phyloP scores from a whole-genome alignment of 2,329 filamentous ascomycete species.

The Penicillium sclerotiorum region DNA sequence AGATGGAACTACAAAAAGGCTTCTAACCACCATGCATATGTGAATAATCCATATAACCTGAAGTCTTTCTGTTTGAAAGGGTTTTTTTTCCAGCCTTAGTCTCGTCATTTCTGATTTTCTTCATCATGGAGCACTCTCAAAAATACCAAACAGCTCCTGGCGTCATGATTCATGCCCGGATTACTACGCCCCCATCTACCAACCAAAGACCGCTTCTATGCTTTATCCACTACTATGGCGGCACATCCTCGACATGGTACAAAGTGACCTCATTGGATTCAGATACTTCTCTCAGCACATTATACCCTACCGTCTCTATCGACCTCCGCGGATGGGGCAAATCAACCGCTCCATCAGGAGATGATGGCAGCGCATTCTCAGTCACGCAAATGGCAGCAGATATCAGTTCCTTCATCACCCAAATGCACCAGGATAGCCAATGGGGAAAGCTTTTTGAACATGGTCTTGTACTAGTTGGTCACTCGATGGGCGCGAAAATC shows the following conservation, averaged over 20 bases:
- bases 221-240: constrained; percentile 46
- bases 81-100: too few species aligned
- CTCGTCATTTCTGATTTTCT: too few species aligned
- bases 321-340: constrained; percentile 44
- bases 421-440: constrained; percentile 16
- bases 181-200: neutral
- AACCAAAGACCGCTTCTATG: constrained; percentile 25
- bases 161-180: neutral
- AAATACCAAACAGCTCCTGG: too few species aligned
- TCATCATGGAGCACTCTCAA: too few species aligned
- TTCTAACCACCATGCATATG: too few species aligned
- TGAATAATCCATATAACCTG: too few species aligned
- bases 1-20: too few species aligned
- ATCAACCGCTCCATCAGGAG: constrained; percentile 32
- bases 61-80: too few species aligned
- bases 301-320: constrained; percentile 30
- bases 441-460: constrained; percentile 25
- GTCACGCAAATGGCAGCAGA: constrained; percentile 23
- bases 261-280: constrained; percentile 27
- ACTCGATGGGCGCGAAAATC: constrained; percentile 48
- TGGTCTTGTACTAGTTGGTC: constrained; percentile 38
- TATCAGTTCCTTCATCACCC: constrained; percentile 9
- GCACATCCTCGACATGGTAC: constrained; percentile 38
- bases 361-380: constrained; percentile 29
- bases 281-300: constrained; percentile 12